Evolutionary conservation across 768 basidiomycete species (phyloP).

Genomic region (Astraeus odoratus): DNA sequence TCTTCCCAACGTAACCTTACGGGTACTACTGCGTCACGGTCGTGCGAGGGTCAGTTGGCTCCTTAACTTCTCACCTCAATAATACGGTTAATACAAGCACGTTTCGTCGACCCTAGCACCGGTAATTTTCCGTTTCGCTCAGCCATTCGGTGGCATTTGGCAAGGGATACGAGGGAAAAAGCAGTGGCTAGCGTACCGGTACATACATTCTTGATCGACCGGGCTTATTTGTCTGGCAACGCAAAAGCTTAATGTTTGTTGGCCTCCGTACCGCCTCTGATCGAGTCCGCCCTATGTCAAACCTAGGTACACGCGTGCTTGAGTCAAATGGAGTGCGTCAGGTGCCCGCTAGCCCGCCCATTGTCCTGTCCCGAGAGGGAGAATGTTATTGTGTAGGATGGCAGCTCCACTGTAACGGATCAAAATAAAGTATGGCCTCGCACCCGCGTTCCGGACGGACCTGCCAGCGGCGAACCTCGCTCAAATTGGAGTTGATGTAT

Average conservation of each 20-base stretch:
- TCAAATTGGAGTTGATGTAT: too few species aligned
- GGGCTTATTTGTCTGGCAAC: not conserved
- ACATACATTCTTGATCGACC: not conserved
- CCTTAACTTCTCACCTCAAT: not conserved
- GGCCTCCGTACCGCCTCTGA: not conserved
- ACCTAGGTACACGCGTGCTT: not conserved
- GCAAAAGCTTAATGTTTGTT: slow-evolving; percentile 2
- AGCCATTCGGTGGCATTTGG: too few species aligned
- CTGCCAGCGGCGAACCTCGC: not conserved
- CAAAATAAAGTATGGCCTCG: not conserved
- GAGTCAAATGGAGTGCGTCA: not conserved
- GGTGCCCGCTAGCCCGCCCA: not conserved
- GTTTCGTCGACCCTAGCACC: not conserved
- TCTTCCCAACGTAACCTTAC: not conserved
- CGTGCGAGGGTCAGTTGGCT: too few species aligned
- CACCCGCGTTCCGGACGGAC: not conserved
- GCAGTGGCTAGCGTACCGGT: too few species aligned
- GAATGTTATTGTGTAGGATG: not conserved
- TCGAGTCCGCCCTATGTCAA: not conserved
- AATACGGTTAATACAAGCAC: too few species aligned
- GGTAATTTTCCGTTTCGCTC: not conserved
- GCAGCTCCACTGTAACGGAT: not conserved
- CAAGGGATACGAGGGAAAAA: too few species aligned
- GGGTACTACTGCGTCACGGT: too few species aligned
- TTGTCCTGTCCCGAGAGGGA: not conserved